Conservation (phyloP, 768 basidiomycete species). For the Lactarius deliciosus region DNA sequence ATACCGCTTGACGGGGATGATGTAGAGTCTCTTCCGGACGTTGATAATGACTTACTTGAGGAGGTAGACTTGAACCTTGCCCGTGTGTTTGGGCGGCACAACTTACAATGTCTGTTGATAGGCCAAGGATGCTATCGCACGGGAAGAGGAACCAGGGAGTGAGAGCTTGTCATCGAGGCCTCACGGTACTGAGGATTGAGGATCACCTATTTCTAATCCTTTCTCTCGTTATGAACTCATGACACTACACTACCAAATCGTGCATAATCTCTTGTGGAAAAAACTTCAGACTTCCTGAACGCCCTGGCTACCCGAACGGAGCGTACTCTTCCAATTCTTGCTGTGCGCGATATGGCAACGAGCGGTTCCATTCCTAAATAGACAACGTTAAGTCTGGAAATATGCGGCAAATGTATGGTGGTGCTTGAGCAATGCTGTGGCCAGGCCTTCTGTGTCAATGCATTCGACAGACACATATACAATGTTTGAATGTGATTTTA, state of each 20-base stretch:
- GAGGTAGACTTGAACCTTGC: slow-evolving; percentile 42
- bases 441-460: too few species aligned
- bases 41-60: slow-evolving; percentile 56
- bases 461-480: too few species aligned
- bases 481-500: too few species aligned
- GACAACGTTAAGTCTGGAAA: not conserved
- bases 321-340: not conserved
- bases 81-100: not conserved
- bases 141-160: slow-evolving; percentile 27
- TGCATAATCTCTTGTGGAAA: not conserved
- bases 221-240: not conserved
- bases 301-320: slow-evolving; percentile 9
- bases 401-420: too few species aligned
- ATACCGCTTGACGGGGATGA: slow-evolving; percentile 54
- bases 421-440: too few species aligned
- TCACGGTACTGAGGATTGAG: not conserved
- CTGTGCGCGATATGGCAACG: not conserved
- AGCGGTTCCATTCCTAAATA: too few species aligned
- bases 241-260: not conserved
- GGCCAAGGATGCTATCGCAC: slow-evolving; percentile 35
- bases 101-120: slow-evolving; percentile 24
- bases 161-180: slow-evolving; percentile 23
- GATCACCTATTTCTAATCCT: not conserved
- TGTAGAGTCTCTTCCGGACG: slow-evolving; percentile 59
- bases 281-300: not conserved